phyloP scores from a whole-genome alignment of 2,329 filamentous ascomycete species.

The Exophiala oligosperma region DNA sequence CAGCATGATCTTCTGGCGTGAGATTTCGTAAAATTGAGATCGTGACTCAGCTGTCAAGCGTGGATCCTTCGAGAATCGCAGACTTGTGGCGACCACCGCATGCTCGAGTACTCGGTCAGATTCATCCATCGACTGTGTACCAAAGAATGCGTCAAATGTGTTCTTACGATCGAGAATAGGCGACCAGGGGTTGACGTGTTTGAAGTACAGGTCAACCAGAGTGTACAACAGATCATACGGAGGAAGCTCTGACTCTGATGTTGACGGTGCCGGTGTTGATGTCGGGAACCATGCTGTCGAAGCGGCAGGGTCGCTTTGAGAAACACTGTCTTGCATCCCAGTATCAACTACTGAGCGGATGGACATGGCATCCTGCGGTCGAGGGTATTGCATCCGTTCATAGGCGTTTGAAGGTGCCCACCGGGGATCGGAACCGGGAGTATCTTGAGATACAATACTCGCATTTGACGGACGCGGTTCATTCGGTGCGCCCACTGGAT shows the following conservation, averaged over 20 bases:
- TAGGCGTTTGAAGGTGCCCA: slow-evolving; percentile 22
- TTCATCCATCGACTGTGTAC: slow-evolving; percentile 51
- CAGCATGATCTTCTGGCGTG: slow-evolving; percentile 81
- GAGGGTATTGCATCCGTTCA: slow-evolving; percentile 26
- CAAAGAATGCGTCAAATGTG: slow-evolving; percentile 80
- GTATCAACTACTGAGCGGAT: slow-evolving; percentile 23
- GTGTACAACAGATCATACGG: slow-evolving; percentile 73
- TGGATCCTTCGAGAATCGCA: slow-evolving; percentile 78
- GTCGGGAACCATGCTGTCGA: slow-evolving; percentile 19
- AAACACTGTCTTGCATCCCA: slow-evolving; percentile 16
- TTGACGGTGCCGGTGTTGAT: slow-evolving; percentile 16
- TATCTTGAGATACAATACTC: slow-evolving; percentile 23
- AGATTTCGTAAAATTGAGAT: slow-evolving; percentile 72
- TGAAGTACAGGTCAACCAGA: slow-evolving; percentile 74
- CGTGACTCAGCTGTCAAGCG: slow-evolving; percentile 72
- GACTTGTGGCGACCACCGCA: slow-evolving; percentile 82
- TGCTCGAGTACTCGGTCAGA: slow-evolving; percentile 80
- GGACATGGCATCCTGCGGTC: slow-evolving; percentile 25
- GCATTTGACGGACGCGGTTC: slow-evolving; percentile 21
- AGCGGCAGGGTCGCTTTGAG: slow-evolving; percentile 20
- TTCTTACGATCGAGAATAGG: slow-evolving; percentile 85
- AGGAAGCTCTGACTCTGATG: slow-evolving; percentile 50
- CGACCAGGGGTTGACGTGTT: slow-evolving; percentile 80
- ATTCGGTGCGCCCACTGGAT: slow-evolving; percentile 14
- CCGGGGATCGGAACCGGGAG: slow-evolving; percentile 19